Conservation (phyloP, 1,284 basidiomycete species). For the Sporisorium sorghi region DNA sequence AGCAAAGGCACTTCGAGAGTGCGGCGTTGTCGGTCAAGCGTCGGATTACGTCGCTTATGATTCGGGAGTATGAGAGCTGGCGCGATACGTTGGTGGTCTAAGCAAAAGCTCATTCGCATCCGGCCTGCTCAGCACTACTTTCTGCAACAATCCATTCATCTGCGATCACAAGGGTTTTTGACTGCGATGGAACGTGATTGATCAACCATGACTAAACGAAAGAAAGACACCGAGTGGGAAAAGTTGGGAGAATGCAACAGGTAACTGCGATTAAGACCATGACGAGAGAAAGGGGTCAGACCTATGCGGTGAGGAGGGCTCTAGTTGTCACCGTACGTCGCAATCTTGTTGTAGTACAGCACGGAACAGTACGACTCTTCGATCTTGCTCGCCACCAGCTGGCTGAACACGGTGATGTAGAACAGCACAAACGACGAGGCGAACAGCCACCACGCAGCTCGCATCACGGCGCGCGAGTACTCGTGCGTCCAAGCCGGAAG, state of each 20-base stretch:
- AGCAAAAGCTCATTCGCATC: neutral
- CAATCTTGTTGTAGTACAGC: constrained; percentile 21
- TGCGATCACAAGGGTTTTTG: neutral
- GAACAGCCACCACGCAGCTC: constrained; percentile 32
- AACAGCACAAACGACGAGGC: constrained; percentile 35
- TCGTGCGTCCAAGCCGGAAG: constrained; percentile 18
- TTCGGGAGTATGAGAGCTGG: constrained; percentile 55
- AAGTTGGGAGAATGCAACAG: neutral
- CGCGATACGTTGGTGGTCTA: constrained; percentile 49
- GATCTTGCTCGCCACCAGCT: constrained; percentile 32
- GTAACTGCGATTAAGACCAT: constrained; percentile 1
- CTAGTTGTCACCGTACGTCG: constrained; percentile 22
- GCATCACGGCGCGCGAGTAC: constrained; percentile 27
- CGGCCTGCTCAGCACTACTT: neutral
- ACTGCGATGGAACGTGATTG: neutral
- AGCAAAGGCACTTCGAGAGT: constrained; percentile 79
- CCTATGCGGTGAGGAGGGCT: neutral
- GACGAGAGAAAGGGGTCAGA: neutral
- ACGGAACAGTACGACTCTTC: constrained; percentile 34
- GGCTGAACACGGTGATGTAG: constrained; percentile 35
- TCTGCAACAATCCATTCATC: no score
- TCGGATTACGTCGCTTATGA: constrained; percentile 86
- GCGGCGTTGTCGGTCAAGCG: constrained; percentile 80
- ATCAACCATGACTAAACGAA: constrained; percentile 2
- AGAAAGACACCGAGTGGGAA: neutral